A percentile compares a stretch with the other conserved stretches of the same genome.
phyloP scores from a whole-genome alignment of 192 early-diverging fungal species.

The Rhizophagus prolifer region DNA sequence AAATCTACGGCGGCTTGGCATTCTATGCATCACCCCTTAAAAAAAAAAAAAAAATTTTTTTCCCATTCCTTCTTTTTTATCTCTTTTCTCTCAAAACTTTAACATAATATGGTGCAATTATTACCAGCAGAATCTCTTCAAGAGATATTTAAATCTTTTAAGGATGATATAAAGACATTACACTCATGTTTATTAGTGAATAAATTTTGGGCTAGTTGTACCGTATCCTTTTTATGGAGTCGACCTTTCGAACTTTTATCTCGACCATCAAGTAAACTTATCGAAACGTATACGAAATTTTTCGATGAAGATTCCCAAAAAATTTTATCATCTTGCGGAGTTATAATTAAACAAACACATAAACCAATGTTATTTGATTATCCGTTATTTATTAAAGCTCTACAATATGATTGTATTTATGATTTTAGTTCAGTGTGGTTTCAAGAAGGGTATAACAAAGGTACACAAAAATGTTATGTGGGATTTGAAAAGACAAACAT shows the following conservation, averaged over 20 bases:
- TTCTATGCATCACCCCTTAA: too few species aligned
- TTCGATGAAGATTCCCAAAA: background rate
- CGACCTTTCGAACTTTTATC: background rate
- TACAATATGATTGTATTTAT: background rate
- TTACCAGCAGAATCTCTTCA: background rate
- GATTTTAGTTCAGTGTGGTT: background rate
- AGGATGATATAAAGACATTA: background rate
- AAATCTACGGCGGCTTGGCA: too few species aligned
- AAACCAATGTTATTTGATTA: background rate
- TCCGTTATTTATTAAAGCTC: background rate
- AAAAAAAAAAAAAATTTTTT: too few species aligned
- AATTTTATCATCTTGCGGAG: background rate
- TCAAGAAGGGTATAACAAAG: background rate
- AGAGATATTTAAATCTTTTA: background rate
- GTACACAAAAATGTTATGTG: background rate
- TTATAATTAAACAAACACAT: background rate
- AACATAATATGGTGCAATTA: background rate
- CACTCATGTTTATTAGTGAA: background rate
- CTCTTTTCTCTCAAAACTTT: too few species aligned
- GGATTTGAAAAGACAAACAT: background rate
- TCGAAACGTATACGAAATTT: background rate
- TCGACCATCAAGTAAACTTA: background rate
- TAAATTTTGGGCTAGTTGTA: background rate
- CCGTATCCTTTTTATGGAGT: background rate
- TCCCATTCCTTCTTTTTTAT: too few species aligned